Base-by-base conservation (phyloP, 495 filamentous ascomycete species). In the Cercophora sp. region DNA sequence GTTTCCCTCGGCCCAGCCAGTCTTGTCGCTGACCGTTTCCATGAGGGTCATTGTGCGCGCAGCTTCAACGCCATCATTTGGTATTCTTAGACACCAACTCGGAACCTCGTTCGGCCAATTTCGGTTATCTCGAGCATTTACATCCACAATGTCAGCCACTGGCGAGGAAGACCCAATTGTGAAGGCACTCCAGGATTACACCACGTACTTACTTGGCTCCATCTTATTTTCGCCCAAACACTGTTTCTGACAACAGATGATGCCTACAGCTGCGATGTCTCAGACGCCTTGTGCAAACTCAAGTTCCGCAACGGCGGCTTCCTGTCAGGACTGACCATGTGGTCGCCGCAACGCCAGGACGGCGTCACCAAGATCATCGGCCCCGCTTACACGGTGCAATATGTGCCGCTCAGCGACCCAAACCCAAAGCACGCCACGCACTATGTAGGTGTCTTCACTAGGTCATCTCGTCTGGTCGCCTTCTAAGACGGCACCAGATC, bases 331-430 rank as follows among this genome's bases (percentile, higher is more conserved):
- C 60, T 84, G 48, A 79, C 70, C 36, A 74, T 83, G 73, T 84
- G 75, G 70, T 82, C 78, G 23, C 79, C 80, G 1, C 62, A 67
- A 19, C 66, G 72, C 24, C 75, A 78, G 67, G 70, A 73, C 19
- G 74, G 76, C 5, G 54, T 58, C 2, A 74, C 77, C 42, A 81
- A 79, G 60, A 78, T 82, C 15, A 67, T 82, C 29, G 81, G 80
- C 1, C 80, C 76, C 8, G 80, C 77, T 13, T 81, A 81, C 44
- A 83, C 78, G 1, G 79, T 84, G 13, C 70, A 76, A 54, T 80
- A 79, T 40, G 76, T 74, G 8, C 70, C 66, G 0, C 64, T 73
- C 25, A 62, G 66, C 19, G 71, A 80, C 42, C 64, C 62, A n/a
- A 66, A 65, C 31, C 73, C 77, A 0, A 78, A 76, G 42, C 55